A percentile compares a stretch with the other conserved stretches of the same genome.
These are phyloP conservation scores for Neckera pumila DNA, from an alignment of 225 moss, liverwort and hornwort species.

Conservation along the genomic window DNA sequence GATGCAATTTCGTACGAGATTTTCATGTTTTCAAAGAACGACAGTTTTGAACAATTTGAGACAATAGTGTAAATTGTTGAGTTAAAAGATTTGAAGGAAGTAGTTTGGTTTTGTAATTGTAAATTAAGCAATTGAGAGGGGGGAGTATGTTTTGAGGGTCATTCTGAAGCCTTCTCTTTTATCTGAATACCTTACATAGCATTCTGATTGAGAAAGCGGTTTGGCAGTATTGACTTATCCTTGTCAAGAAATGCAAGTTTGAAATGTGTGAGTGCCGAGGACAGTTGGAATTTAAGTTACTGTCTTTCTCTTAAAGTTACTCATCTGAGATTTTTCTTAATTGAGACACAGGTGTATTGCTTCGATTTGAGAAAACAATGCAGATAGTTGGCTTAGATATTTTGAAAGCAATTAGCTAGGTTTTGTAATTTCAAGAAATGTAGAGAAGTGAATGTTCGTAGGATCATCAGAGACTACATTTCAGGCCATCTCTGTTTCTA, in stretches of 20 bases:
- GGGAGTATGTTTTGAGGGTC: not conserved
- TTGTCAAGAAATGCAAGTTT: not conserved
- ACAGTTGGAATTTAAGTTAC: not conserved
- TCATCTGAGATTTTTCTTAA: not conserved
- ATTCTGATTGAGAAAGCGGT: not conserved
- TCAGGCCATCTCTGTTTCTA: not conserved
- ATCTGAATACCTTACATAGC: not conserved
- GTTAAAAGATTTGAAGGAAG: not conserved
- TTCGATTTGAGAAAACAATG: not conserved
- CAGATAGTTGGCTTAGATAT: not conserved
- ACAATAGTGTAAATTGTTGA: not conserved
- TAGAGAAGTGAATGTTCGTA: not conserved
- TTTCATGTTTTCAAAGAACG: not conserved
- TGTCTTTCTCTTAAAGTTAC: not conserved
- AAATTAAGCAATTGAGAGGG: not conserved
- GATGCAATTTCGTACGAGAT: not conserved
- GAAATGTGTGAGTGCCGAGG: not conserved
- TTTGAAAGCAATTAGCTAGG: no score
- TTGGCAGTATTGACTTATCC: not conserved
- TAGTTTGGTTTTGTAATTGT: not conserved
- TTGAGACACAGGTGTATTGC: not conserved
- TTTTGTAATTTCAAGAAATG: not conserved
- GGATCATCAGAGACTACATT: not conserved
- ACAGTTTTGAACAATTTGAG: not conserved
- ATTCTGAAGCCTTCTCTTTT: not conserved